Evolutionary conservation across 345 rosid species (phyloP).

Genomic region (Citropsis articulata): DNA sequence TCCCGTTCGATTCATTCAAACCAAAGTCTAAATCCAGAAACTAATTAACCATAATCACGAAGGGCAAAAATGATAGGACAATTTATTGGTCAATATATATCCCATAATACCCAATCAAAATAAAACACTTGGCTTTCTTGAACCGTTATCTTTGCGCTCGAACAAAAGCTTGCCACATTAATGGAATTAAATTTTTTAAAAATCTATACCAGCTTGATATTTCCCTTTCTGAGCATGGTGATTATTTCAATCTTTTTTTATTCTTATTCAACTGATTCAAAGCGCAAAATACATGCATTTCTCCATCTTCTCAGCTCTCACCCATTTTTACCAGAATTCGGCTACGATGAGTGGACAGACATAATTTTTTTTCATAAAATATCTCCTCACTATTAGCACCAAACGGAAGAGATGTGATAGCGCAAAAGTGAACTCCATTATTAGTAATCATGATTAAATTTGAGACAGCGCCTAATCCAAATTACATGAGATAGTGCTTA

Average conservation of each 20-base stretch:
- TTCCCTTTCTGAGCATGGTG: neutral
- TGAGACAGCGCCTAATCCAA: constrained; percentile 18
- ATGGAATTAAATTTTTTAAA: too few relatives aligned
- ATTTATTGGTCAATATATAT: neutral
- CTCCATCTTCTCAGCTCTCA: neutral
- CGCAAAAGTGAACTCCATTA: neutral
- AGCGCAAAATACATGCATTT: neutral
- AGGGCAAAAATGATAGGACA: neutral
- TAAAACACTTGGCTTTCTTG: neutral
- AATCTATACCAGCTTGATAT: too few relatives aligned
- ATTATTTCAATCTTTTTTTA: too few relatives aligned
- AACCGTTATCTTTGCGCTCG: neutral
- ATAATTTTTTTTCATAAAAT: neutral
- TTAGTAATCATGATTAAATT: neutral
- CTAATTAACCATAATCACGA: neutral
- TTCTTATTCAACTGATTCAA: neutral
- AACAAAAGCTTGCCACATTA: neutral
- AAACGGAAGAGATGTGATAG: neutral
- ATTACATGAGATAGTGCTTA: constrained; percentile 19
- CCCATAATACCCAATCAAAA: neutral
- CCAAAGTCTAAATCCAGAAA: neutral
- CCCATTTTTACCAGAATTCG: neutral
- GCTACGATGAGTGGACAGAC: neutral
- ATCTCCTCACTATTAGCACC: neutral
- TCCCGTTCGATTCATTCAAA: neutral